A percentile compares a stretch with the other conserved stretches of the same genome.
Conservation (phyloP, 2,329 filamentous ascomycete species). For the Corniculantispora saksenae region DNA sequence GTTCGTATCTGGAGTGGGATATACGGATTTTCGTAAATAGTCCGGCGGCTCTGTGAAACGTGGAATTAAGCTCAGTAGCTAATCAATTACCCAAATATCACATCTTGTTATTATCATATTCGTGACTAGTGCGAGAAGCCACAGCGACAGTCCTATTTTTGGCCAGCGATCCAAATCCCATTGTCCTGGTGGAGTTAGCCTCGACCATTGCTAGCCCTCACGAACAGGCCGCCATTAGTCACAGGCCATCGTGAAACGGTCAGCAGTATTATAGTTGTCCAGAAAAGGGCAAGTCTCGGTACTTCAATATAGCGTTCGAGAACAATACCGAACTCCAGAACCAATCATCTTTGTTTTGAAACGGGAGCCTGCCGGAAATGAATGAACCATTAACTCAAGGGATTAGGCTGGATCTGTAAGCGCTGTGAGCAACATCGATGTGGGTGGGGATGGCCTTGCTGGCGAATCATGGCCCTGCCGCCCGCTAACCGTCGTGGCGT, state of each 20-base stretch:
- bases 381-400: background rate
- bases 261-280: background rate
- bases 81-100: background rate
- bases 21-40: background rate
- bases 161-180: background rate
- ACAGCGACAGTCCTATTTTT: background rate
- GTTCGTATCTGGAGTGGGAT: background rate
- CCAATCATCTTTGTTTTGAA: background rate
- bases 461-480: conserved; percentile 10
- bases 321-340: background rate
- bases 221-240: background rate
- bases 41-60: conserved; percentile 14
- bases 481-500: background rate
- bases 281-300: background rate
- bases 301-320: background rate
- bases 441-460: background rate
- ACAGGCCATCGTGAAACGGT: background rate
- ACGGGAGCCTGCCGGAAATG: background rate
- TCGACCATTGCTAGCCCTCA: background rate
- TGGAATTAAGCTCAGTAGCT: background rate
- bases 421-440: background rate
- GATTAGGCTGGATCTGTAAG: background rate
- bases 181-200: background rate
- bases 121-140: background rate
- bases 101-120: background rate